Conservation (phyloP, 352 stramenopile species). For the Phytophthora crassamura region DNA sequence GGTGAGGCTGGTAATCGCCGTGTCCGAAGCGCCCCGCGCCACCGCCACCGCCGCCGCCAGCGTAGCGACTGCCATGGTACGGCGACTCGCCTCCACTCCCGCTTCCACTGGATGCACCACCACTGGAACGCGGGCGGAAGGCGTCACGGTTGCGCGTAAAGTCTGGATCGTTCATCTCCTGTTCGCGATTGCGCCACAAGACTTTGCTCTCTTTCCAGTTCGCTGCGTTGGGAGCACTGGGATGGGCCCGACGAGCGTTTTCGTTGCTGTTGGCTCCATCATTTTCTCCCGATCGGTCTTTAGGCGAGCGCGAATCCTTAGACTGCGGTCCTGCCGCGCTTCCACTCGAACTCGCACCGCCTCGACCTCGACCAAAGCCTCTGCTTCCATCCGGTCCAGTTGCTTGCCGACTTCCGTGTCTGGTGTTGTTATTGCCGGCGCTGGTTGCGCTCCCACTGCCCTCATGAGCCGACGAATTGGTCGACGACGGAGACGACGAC, state of each 20-base stretch:
- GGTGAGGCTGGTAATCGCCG: slow-evolving; percentile 31
- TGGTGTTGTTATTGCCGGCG: slow-evolving; percentile 7
- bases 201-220: slow-evolving; percentile 93
- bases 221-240: slow-evolving; percentile 39
- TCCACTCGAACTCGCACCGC: slow-evolving; percentile 2
- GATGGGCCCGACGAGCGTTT: slow-evolving; percentile 20
- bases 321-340: slow-evolving; percentile 1
- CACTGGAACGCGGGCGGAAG: slow-evolving; percentile 55
- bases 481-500: slow-evolving; percentile 35
- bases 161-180: slow-evolving; percentile 94
- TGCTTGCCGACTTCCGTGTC: slow-evolving; percentile 52
- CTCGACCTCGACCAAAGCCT: slow-evolving; percentile 43
- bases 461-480: slow-evolving; percentile 25
- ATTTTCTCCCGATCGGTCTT: slow-evolving; percentile 13
- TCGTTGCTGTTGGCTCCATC: slow-evolving; percentile 19
- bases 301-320: slow-evolving; percentile 21
- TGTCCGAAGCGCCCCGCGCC: slow-evolving; percentile 30
- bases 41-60: slow-evolving; percentile 9
- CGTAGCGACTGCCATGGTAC: slow-evolving; percentile 42
- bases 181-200: slow-evolving; percentile 93
- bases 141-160: slow-evolving; percentile 87
- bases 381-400: slow-evolving; percentile 61
- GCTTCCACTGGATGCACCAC: slow-evolving; percentile 37
- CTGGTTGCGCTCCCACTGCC: slow-evolving; percentile 3
- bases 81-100: slow-evolving; percentile 40